Evolutionary conservation across 495 filamentous ascomycete genomes (phyloP).

Genomic region (Choiromyces venosus): DNA sequence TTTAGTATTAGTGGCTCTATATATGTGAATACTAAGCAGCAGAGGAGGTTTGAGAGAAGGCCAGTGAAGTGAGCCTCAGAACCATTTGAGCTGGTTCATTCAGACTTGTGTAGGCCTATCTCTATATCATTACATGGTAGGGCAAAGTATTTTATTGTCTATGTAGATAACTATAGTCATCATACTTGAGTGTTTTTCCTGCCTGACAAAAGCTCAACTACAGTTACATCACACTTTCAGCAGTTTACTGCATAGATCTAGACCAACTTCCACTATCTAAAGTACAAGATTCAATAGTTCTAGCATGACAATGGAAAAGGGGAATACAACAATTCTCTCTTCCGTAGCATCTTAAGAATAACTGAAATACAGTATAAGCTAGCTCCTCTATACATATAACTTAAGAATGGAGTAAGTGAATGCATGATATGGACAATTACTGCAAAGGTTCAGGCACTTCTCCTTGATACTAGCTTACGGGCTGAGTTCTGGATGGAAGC

Average conservation of each 20-base stretch:
- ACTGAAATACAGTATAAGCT: no score
- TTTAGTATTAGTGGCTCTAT: no score
- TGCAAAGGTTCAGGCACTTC: no score
- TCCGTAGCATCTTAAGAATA: conserved; percentile 2
- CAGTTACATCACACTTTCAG: not conserved
- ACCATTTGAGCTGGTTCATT: conserved; percentile 1
- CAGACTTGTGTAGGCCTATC: conserved; percentile 1
- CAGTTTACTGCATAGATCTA: not conserved
- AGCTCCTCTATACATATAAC: no score
- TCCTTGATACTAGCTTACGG: no score
- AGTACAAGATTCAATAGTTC: conserved; percentile 5
- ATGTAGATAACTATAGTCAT: not conserved
- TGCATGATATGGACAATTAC: no score
- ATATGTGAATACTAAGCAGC: no score
- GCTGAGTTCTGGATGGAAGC: no score
- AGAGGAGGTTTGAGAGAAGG: no score
- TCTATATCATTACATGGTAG: not conserved
- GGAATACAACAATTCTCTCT: conserved; percentile 9
- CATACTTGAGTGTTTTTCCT: conserved; percentile 3
- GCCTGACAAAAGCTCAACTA: not conserved
- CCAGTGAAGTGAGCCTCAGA: no score
- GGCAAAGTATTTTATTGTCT: not conserved
- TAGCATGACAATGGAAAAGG: conserved; percentile 8
- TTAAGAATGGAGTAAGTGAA: no score
- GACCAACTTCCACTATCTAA: not conserved